Evolutionary conservation across 805 yeast genomes (phyloP), one percentile per base, ranked within the genome.

Genomic region (Barnettozyma pratensis): DNA sequence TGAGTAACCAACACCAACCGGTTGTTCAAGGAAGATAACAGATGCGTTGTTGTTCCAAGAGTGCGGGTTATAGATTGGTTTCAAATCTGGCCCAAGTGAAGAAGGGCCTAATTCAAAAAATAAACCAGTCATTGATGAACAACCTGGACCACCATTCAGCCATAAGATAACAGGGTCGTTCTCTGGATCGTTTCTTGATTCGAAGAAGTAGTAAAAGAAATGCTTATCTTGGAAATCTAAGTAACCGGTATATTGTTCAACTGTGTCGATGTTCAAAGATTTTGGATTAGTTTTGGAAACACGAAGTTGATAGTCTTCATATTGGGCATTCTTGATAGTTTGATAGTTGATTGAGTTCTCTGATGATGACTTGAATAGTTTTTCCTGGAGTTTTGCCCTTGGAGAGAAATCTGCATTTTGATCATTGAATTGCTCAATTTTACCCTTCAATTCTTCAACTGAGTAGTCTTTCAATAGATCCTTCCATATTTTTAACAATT

Each of bases 71-170:
- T 69, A 72, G 31, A 77, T 76, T n/a, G 95, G 90, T 58, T 80
- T 77, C 56, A 85, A 67, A 48, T 79, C 75, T 35, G 77, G 66
- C 52, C 79, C 81, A 50, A 92, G 80, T 11, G 83, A 74, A 0
- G 96, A 78, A 5, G 97, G 96, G 28, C 98, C 98, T 61, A 90
- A 76, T 66, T 92, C 98, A 61, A 91, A 89, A 59, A 92, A 80
- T 49, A 91, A 72, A 7, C 97, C 97, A 34, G 95, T 87, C 63
- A 89, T 70, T 1, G 96, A 87, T 0, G 96, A 87, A 64, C 97
- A 91, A 10, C 97, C 97, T 36, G 97, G 97, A 5, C 97, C 97
- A 55, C 97, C 97, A 63, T 91, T 91, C 58, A 91, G 73, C 98
- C 92, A 86, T 54, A 85, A 68, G 47, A 92, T 76, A 26, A 90